Conservation (phyloP, 2,329 filamentous ascomycete genomes). For the Plenodomus lindquistii region DNA sequence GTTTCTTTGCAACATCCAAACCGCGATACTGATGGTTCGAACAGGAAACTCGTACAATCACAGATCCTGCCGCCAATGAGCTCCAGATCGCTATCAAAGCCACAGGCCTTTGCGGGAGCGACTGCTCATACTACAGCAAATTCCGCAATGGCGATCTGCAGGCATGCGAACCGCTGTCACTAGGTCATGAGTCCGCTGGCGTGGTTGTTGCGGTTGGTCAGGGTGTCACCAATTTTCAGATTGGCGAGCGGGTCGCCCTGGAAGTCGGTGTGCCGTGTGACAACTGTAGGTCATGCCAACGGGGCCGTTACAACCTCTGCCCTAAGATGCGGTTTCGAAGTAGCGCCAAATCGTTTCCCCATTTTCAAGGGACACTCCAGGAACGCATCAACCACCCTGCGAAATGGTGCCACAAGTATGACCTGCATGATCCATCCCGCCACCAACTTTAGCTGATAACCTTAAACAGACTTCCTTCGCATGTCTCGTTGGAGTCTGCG, state of each 20-base stretch:
- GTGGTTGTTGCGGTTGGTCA: constrained; percentile 45
- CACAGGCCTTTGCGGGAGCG: constrained; percentile 71
- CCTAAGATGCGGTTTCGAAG: constrained; percentile 49
- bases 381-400: constrained; percentile 50
- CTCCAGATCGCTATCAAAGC: constrained; percentile 68
- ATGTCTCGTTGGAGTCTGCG: constrained; percentile 46
- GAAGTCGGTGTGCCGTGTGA: constrained; percentile 49
- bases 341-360: constrained; percentile 49
- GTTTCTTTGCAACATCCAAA: constrained; percentile 15
- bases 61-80: constrained; percentile 59
- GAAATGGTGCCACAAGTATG: constrained; percentile 51
- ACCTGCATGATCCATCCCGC: constrained; percentile 34
- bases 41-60: constrained; percentile 60
- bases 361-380: constrained; percentile 50
- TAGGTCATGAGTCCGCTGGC: constrained; percentile 51
- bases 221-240: constrained; percentile 42
- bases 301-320: constrained; percentile 49
- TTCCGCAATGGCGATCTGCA: constrained; percentile 73
- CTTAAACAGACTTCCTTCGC: constrained; percentile 43
- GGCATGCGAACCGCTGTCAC: constrained; percentile 65
- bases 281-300: constrained; percentile 47
- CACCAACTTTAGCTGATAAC: constrained; percentile 34
- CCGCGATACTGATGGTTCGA: constrained; percentile 27
- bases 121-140: constrained; percentile 73
- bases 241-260: constrained; percentile 48